Evolutionary conservation across 257 asterid species (phyloP), one percentile per base, ranked within the genome.

Genomic region (Avicennia marina): DNA sequence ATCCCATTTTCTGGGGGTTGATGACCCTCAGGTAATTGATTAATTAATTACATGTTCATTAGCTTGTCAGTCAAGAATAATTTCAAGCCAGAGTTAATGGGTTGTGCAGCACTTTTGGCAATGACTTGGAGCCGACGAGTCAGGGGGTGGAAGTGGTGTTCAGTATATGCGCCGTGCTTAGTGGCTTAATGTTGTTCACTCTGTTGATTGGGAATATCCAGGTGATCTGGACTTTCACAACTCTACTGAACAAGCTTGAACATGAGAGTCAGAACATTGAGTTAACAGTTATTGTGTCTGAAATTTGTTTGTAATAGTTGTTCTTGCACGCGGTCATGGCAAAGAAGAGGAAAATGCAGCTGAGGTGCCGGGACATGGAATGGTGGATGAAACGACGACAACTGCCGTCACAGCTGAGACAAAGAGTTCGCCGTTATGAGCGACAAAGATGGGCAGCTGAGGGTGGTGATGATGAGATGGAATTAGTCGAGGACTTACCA

Each of bases 331-430:
- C 98, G 9, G 41, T 90, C 34, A 88, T 89, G 97, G 90, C 94
- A 3, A 84, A 83, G 81, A 93, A 82, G 82, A 75, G 91, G 66
- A 93, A 84, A 71, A 84, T 86, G 95, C 98, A 89, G 70, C 74
- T 86, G 44, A 73, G 98, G 65, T 82, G 85, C 63, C 70, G 97
- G 20, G 98, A 93, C 66, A 78, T 93, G 94, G 99, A 93, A 61
- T 86, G 99, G 99, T 93, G 99, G 99, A 93, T 93, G 99, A 83
- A 41, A 67, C 77, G 97, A 50, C 73, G 99, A 48, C 99, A 93
- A 11, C 49, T 93, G 60, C 99, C 99, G 1, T 73, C 93, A 5
- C 82, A 63, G 13, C 76, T 93, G 26, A 71, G 99, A 57, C 81
- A 72, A 21, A 75, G 99, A 60, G 99, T 93, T 48, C 80, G 95